Percentiles rank a stretch among this genome's conserved stretches.
Evolutionary conservation across 2,329 filamentous ascomycete genomes (phyloP).

Genomic region (Fusarium cicatricum): DNA sequence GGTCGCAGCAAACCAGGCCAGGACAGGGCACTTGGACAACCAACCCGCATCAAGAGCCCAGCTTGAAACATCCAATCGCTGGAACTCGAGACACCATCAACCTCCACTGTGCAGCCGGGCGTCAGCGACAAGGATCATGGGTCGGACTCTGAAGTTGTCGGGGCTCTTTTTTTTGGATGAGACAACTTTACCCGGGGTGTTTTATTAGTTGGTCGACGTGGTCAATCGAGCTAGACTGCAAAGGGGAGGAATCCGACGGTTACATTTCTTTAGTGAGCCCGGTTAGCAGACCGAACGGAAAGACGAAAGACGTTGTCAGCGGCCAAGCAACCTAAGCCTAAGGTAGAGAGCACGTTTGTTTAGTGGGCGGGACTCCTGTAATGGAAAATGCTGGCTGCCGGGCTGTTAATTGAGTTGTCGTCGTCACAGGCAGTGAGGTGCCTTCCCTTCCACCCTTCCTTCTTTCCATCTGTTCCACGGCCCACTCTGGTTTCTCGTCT

Average conservation of each 20-base stretch:
- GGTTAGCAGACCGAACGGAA: slow-evolving; percentile 16
- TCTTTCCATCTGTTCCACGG: slow-evolving; percentile 17
- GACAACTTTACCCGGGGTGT: slow-evolving; percentile 26
- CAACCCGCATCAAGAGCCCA: slow-evolving; percentile 6
- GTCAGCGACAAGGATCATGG: slow-evolving; percentile 28
- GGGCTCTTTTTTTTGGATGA: slow-evolving; percentile 28
- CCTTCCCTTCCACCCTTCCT: no score
- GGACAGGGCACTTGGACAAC: not conserved
- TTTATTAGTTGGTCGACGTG: slow-evolving; percentile 19
- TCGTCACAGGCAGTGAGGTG: slow-evolving; percentile 32
- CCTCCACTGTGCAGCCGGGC: slow-evolving; percentile 23
- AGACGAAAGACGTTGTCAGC: no score
- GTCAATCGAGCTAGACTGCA: no score
- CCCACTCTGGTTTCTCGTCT: slow-evolving; percentile 22
- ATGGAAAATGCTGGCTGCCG: slow-evolving; percentile 9
- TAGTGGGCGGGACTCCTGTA: slow-evolving; percentile 25
- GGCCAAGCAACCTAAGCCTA: no score
- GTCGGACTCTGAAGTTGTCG: slow-evolving; percentile 14
- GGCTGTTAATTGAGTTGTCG: not conserved
- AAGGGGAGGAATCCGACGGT: not conserved
- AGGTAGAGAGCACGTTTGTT: slow-evolving; percentile 24
- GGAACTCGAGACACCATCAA: slow-evolving; percentile 5
- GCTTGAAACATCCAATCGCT: slow-evolving; percentile 24
- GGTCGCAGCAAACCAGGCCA: slow-evolving; percentile 32
- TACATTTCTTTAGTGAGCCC: not conserved